A percentile compares a stretch with the other conserved stretches of the same genome.
Conservation (phyloP, 1,284 basidiomycete genomes). For the Violaceomyces palustris region DNA sequence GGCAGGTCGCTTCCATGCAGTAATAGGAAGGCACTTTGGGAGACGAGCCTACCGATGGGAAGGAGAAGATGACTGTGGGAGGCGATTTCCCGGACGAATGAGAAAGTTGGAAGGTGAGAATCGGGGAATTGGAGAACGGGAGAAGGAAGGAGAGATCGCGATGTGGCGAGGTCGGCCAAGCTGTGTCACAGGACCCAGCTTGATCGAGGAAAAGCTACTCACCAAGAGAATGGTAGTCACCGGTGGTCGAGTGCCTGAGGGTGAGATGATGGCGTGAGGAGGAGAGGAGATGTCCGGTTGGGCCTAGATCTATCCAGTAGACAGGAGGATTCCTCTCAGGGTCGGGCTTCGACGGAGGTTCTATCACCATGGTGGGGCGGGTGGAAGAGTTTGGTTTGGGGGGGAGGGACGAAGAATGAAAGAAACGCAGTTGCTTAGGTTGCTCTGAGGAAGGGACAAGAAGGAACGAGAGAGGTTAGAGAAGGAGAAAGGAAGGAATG, state of each 20-base stretch:
- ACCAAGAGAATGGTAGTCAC: conserved; percentile 40
- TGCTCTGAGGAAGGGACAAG: too few relatives aligned
- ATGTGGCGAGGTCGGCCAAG: background rate
- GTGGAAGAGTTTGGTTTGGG: too few relatives aligned
- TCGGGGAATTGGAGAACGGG: background rate
- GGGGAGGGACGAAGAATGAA: too few relatives aligned
- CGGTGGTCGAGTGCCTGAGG: conserved; percentile 22
- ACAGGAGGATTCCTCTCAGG: too few relatives aligned
- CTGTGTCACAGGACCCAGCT: background rate
- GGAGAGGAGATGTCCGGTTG: conserved; percentile 10
- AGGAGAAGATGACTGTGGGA: conserved; percentile 33
- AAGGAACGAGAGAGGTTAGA: too few relatives aligned
- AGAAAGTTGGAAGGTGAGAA: background rate
- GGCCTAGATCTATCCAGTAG: conserved; percentile 14
- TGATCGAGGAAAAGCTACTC: background rate
- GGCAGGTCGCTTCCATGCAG: conserved; percentile 78
- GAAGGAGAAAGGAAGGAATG: too few relatives aligned
- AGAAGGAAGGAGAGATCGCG: background rate
- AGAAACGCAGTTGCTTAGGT: too few relatives aligned
- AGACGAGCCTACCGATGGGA: conserved; percentile 11
- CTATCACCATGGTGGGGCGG: too few relatives aligned
- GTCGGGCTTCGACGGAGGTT: too few relatives aligned
- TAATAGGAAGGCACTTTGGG: conserved; percentile 54
- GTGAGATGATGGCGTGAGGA: conserved; percentile 44
- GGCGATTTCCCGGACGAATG: too few relatives aligned